Evolutionary conservation across 345 rosid genomes (phyloP).

Genomic region (Gossypioides kirkii): DNA sequence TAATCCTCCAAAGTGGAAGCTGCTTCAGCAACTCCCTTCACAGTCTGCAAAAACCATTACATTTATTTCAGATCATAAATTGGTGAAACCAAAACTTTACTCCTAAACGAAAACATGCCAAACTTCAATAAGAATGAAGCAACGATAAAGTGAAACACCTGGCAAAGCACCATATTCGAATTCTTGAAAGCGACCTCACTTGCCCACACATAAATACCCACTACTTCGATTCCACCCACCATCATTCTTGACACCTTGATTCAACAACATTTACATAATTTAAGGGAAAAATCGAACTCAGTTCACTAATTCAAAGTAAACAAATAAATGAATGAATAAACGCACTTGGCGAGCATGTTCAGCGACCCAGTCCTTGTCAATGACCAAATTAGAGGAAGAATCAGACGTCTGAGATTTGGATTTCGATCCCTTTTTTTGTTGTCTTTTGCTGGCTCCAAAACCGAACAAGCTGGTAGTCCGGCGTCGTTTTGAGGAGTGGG

Average conservation of each 20-base stretch:
- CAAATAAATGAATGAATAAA: neutral
- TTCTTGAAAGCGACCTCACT: conserved; percentile 72
- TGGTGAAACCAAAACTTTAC: neutral
- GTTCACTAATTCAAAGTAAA: neutral
- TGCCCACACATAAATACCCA: conserved; percentile 90
- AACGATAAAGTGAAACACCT: conserved; percentile 35
- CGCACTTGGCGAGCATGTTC: conserved; percentile 90
- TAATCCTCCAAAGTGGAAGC: conserved; percentile 42
- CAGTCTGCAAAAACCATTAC: conserved; percentile 45
- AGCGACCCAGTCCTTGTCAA: conserved; percentile 83
- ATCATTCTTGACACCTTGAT: conserved; percentile 83
- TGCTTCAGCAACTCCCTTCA: conserved; percentile 68
- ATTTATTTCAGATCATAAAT: neutral
- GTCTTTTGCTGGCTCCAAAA: conserved; percentile 46
- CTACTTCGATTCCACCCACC: conserved; percentile 76
- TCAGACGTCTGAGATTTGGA: conserved; percentile 61
- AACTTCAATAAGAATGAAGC: neutral
- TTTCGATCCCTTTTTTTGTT: conserved; percentile 53
- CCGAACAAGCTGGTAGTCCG: conserved; percentile 67
- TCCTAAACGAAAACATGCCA: neutral
- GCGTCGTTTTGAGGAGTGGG: conserved; percentile 76
- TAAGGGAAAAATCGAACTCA: neutral
- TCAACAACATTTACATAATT: conserved; percentile 8
- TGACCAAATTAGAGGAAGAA: conserved; percentile 47
- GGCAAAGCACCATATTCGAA: conserved; percentile 61